Evolutionary conservation across 2,329 filamentous ascomycete species (phyloP).

Genomic region (Nemania abortiva): DNA sequence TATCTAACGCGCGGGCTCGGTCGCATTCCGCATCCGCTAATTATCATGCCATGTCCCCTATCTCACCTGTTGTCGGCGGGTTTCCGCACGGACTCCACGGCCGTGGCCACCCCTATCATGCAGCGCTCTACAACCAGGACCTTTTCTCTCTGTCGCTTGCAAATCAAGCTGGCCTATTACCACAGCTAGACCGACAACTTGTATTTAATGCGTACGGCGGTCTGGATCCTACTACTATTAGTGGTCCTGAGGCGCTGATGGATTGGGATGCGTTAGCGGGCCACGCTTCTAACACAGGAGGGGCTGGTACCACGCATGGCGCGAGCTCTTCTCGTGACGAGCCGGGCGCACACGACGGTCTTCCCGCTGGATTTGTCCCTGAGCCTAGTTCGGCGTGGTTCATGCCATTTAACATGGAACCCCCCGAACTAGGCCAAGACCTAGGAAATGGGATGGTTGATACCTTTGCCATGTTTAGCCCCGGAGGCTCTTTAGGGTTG

Average conservation of each 20-base stretch:
- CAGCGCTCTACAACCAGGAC: conserved; percentile 63
- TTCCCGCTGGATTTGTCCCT: conserved; percentile 46
- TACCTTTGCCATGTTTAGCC: conserved; percentile 64
- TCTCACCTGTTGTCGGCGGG: conserved; percentile 59
- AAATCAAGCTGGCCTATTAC: conserved; percentile 67
- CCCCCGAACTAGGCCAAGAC: conserved; percentile 70
- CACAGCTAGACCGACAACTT: conserved; percentile 80
- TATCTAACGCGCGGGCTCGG: conserved; percentile 55
- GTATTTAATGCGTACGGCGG: conserved; percentile 78
- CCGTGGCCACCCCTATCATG: conserved; percentile 50
- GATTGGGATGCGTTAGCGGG: conserved; percentile 61
- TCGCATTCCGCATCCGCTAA: conserved; percentile 54
- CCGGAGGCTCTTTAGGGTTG: conserved; percentile 45
- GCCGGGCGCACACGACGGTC: conserved; percentile 45
- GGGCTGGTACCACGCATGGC: conserved; percentile 50
- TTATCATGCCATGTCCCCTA: conserved; percentile 64
- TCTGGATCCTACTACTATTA: conserved; percentile 59
- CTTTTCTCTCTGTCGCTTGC: conserved; percentile 65
- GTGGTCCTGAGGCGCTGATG: conserved; percentile 56
- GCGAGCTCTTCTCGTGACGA: conserved; percentile 49
- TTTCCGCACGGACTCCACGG: conserved; percentile 45
- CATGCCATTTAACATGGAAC: conserved; percentile 91
- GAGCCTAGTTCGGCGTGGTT: conserved; percentile 82
- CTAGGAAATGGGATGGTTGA: conserved; percentile 60
- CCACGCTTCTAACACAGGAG: conserved; percentile 47